These are phyloP conservation scores for Golubevia pallescens DNA, from an alignment of 1,284 basidiomycete genomes.

Conservation along the genomic window DNA sequence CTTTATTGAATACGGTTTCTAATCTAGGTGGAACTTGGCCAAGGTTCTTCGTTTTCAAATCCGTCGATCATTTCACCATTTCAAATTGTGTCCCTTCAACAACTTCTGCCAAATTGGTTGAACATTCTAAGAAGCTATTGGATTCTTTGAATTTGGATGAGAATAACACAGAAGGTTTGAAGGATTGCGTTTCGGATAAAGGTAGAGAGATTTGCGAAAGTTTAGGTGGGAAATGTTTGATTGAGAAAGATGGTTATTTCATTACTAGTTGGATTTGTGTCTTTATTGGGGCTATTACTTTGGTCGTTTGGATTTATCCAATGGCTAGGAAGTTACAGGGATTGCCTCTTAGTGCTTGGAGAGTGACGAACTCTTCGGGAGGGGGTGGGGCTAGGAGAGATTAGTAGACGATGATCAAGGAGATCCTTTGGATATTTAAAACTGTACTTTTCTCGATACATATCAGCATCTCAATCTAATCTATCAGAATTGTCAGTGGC, in stretches of 20 bases:
- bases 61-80: conserved; percentile 53
- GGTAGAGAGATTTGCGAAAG: conserved; percentile 43
- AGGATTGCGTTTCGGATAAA: conserved; percentile 50
- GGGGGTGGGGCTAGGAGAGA: not conserved
- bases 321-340: conserved; percentile 38
- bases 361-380: conserved; percentile 17
- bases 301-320: conserved; percentile 49
- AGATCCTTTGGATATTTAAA: too few species aligned
- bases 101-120: conserved; percentile 2
- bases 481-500: too few species aligned
- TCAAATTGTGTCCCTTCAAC: conserved; percentile 23
- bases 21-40: conserved; percentile 64
- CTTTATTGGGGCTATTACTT: conserved; percentile 28
- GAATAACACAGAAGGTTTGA: not conserved
- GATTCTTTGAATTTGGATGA: not conserved
- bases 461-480: too few species aligned
- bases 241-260: conserved; percentile 57
- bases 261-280: conserved; percentile 52
- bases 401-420: not conserved
- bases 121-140: not conserved
- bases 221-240: conserved; percentile 39
- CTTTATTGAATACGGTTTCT: conserved; percentile 59
- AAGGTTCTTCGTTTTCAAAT: conserved; percentile 59
- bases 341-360: conserved; percentile 42
- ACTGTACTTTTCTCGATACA: too few species aligned